Evolutionary conservation across 306 rosid species (phyloP).

Genomic region (Betula pendula): DNA sequence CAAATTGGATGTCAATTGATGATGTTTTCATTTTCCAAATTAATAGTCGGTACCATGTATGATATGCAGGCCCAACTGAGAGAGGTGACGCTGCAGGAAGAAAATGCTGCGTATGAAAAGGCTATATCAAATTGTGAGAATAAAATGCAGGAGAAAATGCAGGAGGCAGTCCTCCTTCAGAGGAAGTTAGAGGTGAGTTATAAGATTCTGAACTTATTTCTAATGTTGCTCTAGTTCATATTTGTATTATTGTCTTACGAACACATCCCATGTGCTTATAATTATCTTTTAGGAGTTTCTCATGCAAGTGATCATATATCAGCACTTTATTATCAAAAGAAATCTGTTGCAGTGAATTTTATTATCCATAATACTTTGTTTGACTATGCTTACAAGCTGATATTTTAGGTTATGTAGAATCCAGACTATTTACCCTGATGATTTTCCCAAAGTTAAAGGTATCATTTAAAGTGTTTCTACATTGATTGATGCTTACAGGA

Average conservation of each 20-base stretch:
- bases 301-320: not conserved
- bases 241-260: not conserved
- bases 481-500: slow-evolving; percentile 47
- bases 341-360: not conserved
- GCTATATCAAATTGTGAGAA: slow-evolving; percentile 62
- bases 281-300: not conserved
- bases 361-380: not conserved
- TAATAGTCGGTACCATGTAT: not conserved
- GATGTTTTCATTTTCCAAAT: not conserved
- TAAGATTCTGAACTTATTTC: slow-evolving; percentile 4
- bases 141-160: slow-evolving; percentile 67
- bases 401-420: not conserved
- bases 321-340: not conserved
- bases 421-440: not conserved
- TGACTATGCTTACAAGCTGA: not conserved
- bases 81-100: slow-evolving; percentile 74
- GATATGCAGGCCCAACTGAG: slow-evolving; percentile 72
- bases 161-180: slow-evolving; percentile 54
- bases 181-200: slow-evolving; percentile 61
- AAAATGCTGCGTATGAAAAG: slow-evolving; percentile 64
- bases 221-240: not conserved
- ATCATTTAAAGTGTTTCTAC: slow-evolving; percentile 7
- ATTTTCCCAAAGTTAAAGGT: not conserved
- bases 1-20: not conserved
- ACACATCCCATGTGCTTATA: not conserved